phyloP scores from a whole-genome alignment of 2,329 filamentous ascomycete species.

The Calonectria honghensis region DNA sequence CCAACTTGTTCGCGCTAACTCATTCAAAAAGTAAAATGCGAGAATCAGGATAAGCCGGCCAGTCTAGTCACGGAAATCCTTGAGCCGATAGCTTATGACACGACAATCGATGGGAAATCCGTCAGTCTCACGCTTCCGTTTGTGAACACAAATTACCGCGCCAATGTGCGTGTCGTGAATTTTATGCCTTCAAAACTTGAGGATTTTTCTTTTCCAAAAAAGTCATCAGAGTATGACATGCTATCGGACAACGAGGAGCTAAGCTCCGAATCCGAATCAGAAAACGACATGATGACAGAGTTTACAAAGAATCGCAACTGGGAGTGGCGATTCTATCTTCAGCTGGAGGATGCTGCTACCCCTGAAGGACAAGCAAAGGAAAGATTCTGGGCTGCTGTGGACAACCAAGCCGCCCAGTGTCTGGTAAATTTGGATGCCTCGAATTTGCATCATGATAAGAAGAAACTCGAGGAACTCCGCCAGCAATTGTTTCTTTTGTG shows the following conservation, averaged over 20 bases:
- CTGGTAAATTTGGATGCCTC: slow-evolving; percentile 69
- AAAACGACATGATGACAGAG: slow-evolving; percentile 49
- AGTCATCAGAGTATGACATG: slow-evolving; percentile 66
- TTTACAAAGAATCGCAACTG: slow-evolving; percentile 67
- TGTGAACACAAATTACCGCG: slow-evolving; percentile 81
- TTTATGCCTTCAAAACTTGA: slow-evolving; percentile 82
- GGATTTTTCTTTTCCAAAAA: slow-evolving; percentile 78
- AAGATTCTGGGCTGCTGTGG: slow-evolving; percentile 81
- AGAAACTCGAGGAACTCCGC: slow-evolving; percentile 72
- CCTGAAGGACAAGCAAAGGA: slow-evolving; percentile 60
- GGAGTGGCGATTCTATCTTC: slow-evolving; percentile 90
- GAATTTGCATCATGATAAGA: slow-evolving; percentile 72
- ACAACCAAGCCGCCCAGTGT: slow-evolving; percentile 71
- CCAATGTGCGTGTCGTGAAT: slow-evolving; percentile 85
- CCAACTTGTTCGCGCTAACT: slow-evolving; percentile 35
- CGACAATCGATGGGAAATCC: slow-evolving; percentile 63
- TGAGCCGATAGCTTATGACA: slow-evolving; percentile 62
- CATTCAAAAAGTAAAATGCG: slow-evolving; percentile 66
- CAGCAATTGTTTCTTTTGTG: slow-evolving; percentile 87
- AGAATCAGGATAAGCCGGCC: slow-evolving; percentile 61
- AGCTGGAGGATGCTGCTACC: slow-evolving; percentile 81
- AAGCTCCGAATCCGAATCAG: slow-evolving; percentile 54
- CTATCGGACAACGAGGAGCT: slow-evolving; percentile 66
- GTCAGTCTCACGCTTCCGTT: slow-evolving; percentile 78
- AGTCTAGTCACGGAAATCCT: slow-evolving; percentile 64